Percentiles rank a stretch among this genome's conserved stretches.
Evolutionary conservation across 1,139 yeast genomes (phyloP).

Genomic region (Zygosaccharomyces pseudobailii): DNA sequence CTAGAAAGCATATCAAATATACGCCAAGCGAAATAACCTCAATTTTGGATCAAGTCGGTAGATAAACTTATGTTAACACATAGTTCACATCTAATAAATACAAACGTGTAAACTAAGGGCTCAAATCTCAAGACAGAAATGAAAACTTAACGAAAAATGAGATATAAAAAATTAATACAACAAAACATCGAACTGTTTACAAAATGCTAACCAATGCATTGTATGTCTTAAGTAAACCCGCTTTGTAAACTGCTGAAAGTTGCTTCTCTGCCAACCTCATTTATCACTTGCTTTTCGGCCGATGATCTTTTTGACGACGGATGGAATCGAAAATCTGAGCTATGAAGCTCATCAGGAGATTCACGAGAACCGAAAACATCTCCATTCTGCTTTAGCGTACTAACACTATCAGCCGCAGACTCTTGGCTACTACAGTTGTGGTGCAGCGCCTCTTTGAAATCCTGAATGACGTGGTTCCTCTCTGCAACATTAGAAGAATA

Average conservation of each 20-base stretch:
- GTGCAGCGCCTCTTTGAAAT: conserved; percentile 19
- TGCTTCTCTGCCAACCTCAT: conserved; percentile 7
- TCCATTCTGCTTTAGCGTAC: conserved; percentile 5
- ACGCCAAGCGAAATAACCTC: conserved; percentile 32
- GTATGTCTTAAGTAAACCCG: background rate
- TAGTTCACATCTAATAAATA: background rate
- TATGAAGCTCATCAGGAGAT: conserved; percentile 3
- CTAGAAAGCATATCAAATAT: conserved; percentile 41
- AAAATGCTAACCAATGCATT: background rate
- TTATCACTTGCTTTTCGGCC: conserved; percentile 9
- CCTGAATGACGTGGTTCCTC: conserved; percentile 20
- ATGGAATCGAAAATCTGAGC: background rate
- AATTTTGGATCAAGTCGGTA: conserved; percentile 27
- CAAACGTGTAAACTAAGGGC: background rate
- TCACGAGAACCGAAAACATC: conserved; percentile 2
- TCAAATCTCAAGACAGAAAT: background rate
- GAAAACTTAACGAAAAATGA: background rate
- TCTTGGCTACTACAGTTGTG: conserved; percentile 1
- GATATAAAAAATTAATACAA: background rate
- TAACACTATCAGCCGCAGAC: conserved; percentile 6
- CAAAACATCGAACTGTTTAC: background rate
- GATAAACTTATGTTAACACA: conserved; percentile 26
- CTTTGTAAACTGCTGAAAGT: conserved; percentile 3
- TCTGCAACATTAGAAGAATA: conserved; percentile 18
- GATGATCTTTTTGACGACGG: conserved; percentile 4